Conservation (phyloP, 2,329 filamentous ascomycete genomes). For the Colletotrichum karsti region DNA sequence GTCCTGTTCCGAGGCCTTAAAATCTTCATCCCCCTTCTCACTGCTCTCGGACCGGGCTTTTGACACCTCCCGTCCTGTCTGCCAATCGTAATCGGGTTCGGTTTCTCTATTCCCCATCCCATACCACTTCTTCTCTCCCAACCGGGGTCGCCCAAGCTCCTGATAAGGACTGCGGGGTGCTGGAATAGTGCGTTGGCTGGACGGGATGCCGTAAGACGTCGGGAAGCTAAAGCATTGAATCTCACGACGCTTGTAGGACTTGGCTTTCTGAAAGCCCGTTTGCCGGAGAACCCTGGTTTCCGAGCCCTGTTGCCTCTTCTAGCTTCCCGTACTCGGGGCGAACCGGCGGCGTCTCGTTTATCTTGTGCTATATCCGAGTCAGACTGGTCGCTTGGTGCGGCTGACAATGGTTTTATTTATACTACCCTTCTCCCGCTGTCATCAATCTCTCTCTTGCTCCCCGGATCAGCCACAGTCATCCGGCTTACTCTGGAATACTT, state of each 20-base stretch:
- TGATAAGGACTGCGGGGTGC: not conserved
- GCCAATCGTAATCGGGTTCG: conserved; percentile 23
- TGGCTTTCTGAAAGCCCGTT: not conserved
- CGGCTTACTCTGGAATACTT: not conserved
- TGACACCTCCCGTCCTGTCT: not conserved
- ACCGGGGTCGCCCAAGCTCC: not conserved
- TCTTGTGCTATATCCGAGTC: conserved; percentile 5
- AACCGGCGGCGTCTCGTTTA: not conserved
- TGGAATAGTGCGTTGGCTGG: not conserved
- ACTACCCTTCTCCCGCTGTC: not conserved
- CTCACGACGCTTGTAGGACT: not conserved
- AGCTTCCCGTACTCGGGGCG: not conserved
- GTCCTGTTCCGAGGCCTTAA: not conserved
- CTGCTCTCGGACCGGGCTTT: not conserved
- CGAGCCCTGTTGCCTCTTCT: not conserved
- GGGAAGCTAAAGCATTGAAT: not conserved
- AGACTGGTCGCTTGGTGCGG: not conserved
- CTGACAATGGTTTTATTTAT: conserved; percentile 16
- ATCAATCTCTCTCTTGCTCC: not conserved
- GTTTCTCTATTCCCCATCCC: not conserved
- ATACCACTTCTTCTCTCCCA: not conserved
- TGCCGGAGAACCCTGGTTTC: not conserved
- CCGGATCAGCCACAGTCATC: not conserved
- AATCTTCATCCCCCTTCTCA: not conserved
- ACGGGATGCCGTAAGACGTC: not conserved